phyloP scores from a whole-genome alignment of 2,329 filamentous ascomycete genomes.

The Waltergamsia citrina region DNA sequence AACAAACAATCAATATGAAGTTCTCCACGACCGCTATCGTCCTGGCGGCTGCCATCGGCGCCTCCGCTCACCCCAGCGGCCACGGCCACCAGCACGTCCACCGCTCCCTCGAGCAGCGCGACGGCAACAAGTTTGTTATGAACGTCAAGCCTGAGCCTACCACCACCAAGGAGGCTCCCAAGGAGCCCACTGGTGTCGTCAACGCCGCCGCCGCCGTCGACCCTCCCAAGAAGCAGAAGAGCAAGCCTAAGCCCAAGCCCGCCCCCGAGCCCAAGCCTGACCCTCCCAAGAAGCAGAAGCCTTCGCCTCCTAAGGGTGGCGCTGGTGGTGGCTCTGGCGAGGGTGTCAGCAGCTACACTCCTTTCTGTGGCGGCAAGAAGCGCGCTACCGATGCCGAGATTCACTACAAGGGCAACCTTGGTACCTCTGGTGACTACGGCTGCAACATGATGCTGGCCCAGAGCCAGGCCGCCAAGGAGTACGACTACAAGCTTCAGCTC shows the following conservation, averaged over 20 bases:
- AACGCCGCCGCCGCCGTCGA: slow-evolving; percentile 7
- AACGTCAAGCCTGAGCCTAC: slow-evolving; percentile 20
- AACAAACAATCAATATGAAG: slow-evolving; percentile 25
- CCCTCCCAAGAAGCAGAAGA: slow-evolving; percentile 4
- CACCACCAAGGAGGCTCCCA: slow-evolving; percentile 7
- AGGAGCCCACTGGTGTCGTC: slow-evolving; percentile 3
- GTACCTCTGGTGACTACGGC: slow-evolving; percentile 29
- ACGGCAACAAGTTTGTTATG: slow-evolving; percentile 19
- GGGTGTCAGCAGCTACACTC: slow-evolving; percentile 11
- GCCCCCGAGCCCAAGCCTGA: slow-evolving; percentile 4
- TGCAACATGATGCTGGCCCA: slow-evolving; percentile 42
- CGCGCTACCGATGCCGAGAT: slow-evolving; percentile 36
- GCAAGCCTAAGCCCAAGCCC: slow-evolving; percentile 3
- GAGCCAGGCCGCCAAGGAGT: slow-evolving; percentile 22
- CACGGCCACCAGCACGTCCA: slow-evolving; percentile 24
- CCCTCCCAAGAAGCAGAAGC: slow-evolving; percentile 4
- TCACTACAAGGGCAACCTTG: slow-evolving; percentile 36
- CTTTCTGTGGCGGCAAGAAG: slow-evolving; percentile 32
- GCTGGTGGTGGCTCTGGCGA: slow-evolving; percentile 7
- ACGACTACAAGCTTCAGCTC: slow-evolving; percentile 34
- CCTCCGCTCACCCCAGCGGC: slow-evolving; percentile 28
- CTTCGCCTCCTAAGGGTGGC: slow-evolving; percentile 1
- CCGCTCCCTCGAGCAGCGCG: slow-evolving; percentile 18
- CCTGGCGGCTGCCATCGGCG: slow-evolving; percentile 27
- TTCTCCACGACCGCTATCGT: slow-evolving; percentile 24